Conservation (phyloP, 345 rosid genomes). For the Raphanus sativus region DNA sequence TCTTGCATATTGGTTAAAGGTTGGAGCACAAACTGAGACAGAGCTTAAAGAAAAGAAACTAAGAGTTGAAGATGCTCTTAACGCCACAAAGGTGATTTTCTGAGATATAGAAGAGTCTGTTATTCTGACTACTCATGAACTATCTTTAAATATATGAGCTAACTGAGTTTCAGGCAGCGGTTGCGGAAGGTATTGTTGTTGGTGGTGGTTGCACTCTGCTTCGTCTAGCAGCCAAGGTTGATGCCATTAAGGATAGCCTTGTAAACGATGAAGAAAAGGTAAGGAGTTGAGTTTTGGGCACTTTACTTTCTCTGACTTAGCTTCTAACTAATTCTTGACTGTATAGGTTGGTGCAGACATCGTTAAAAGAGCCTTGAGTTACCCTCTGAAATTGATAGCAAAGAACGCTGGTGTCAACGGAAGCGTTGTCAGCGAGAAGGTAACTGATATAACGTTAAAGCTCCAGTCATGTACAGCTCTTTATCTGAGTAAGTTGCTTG, state of each 20-base stretch:
- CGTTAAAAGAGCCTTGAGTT: neutral
- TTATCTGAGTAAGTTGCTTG: neutral
- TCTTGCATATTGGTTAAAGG: conserved; percentile 37
- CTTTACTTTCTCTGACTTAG: neutral
- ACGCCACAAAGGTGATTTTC: conserved; percentile 48
- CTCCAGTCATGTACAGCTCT: neutral
- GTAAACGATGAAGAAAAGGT: neutral
- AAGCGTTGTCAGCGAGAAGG: neutral
- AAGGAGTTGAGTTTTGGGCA: neutral
- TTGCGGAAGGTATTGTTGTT: neutral
- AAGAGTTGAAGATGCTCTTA: conserved; percentile 95
- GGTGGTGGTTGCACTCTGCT: neutral
- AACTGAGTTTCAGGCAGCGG: neutral
- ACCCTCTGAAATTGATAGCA: neutral
- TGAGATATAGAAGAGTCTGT: neutral
- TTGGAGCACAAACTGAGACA: conserved; percentile 86
- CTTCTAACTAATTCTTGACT: neutral
- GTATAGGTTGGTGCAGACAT: neutral
- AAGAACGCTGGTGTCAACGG: neutral
- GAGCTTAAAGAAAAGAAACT: conserved; percentile 92
- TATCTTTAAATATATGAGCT: neutral
- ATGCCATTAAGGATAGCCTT: neutral
- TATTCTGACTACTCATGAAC: neutral
- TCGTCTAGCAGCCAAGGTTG: neutral
- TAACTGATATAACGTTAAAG: neutral